Evolutionary conservation across 2,329 filamentous ascomycete genomes (phyloP).

Genomic region (Botryotinia calthae): DNA sequence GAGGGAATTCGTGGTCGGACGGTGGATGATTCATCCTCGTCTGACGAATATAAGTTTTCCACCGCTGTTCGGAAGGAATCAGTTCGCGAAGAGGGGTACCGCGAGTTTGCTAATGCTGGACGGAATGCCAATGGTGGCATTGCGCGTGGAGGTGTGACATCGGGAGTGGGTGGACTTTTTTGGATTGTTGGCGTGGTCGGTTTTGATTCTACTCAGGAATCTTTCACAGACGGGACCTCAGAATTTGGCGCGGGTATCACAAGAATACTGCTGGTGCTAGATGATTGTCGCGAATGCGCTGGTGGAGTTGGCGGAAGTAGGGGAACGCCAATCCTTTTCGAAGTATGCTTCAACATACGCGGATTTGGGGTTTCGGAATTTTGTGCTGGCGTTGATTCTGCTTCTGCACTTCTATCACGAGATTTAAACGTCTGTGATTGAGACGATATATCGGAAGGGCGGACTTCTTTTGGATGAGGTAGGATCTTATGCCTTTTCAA

Average conservation of each 20-base stretch:
- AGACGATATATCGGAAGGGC: constrained; percentile 24
- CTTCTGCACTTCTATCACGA: constrained; percentile 33
- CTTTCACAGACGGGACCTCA: constrained; percentile 26
- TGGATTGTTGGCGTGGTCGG: constrained; percentile 63
- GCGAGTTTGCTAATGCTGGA: constrained; percentile 47
- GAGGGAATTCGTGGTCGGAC: constrained; percentile 39
- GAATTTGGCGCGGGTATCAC: constrained; percentile 27
- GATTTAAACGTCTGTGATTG: constrained; percentile 28
- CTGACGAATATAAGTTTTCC: constrained; percentile 62
- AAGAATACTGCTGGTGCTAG: constrained; percentile 40
- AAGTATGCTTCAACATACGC: constrained; percentile 37
- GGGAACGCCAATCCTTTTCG: constrained; percentile 32
- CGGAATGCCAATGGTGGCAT: constrained; percentile 48
- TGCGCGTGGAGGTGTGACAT: constrained; percentile 67
- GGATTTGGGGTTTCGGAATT: constrained; percentile 37
- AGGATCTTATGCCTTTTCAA: constrained; percentile 38
- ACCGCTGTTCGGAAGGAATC: constrained; percentile 71
- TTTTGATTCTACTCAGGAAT: constrained; percentile 31
- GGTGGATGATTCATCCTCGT: constrained; percentile 49
- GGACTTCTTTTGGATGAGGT: constrained; percentile 36
- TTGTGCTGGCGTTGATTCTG: constrained; percentile 29
- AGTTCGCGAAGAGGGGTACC: constrained; percentile 44
- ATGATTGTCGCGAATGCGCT: constrained; percentile 57
- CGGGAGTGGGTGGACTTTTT: constrained; percentile 69
- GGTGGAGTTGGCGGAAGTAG: constrained; percentile 60